phyloP scores from a whole-genome alignment of 1,284 basidiomycete genomes.

The Tylopilus orsonianus region DNA sequence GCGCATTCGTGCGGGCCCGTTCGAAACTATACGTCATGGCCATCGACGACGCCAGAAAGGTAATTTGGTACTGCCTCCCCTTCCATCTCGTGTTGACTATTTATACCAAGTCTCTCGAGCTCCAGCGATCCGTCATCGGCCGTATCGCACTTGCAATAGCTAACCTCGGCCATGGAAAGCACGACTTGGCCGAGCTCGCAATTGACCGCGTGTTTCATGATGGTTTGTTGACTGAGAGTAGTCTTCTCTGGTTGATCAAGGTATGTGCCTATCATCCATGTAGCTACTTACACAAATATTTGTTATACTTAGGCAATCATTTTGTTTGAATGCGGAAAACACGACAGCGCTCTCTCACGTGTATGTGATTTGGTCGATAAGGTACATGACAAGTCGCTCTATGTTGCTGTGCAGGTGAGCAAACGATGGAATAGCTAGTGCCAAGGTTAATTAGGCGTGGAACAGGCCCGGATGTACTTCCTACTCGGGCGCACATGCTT shows the following conservation, averaged over 20 bases:
- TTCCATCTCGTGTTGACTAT: no score
- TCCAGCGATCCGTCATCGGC: not conserved
- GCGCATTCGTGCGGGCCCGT: not conserved
- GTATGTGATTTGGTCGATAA: no score
- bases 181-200: not conserved
- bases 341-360: no score
- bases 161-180: not conserved
- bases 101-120: slow-evolving; percentile 2
- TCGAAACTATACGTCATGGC: not conserved
- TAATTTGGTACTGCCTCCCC: no score
- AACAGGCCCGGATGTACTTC: slow-evolving; percentile 4
- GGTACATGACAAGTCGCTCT: not conserved
- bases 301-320: not conserved
- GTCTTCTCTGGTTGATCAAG: slow-evolving; percentile 8
- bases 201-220: slow-evolving; percentile 9
- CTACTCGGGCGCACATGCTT: no score
- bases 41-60: not conserved
- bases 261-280: not conserved
- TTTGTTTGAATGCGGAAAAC: no score
- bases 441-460: not conserved
- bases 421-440: no score
- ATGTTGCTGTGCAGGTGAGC: not conserved
- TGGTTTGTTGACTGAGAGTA: not conserved
- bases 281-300: not conserved
- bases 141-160: slow-evolving; percentile 3